A percentile compares a stretch with the other conserved stretches of the same genome.
Evolutionary conservation across 2,329 filamentous ascomycete species (phyloP).

Genomic region (Xylariaceae sp.): DNA sequence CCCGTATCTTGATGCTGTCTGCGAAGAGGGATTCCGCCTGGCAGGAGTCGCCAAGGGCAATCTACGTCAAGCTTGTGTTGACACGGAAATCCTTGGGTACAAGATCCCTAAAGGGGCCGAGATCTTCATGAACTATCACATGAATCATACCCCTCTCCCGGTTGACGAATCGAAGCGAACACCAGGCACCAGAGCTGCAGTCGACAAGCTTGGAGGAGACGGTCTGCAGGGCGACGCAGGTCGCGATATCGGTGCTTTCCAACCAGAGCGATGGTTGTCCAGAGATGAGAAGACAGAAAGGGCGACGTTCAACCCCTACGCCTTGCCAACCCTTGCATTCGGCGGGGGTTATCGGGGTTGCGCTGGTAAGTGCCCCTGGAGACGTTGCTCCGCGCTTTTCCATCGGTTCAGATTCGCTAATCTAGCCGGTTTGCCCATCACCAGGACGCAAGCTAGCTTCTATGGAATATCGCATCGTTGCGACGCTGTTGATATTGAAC

Average conservation of each 20-base stretch:
- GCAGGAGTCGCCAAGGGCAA: conserved; percentile 6
- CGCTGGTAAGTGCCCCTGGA: conserved; percentile 27
- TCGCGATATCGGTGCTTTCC: conserved; percentile 22
- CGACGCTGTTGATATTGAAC: conserved; percentile 8
- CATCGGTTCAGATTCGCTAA: neutral
- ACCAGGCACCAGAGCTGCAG: conserved; percentile 18
- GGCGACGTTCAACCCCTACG: conserved; percentile 25
- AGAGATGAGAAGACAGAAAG: conserved; percentile 15
- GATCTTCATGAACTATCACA: conserved; percentile 16
- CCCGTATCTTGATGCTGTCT: conserved; percentile 8
- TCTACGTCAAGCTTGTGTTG: conserved; percentile 7
- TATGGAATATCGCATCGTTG: conserved; percentile 11
- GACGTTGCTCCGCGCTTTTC: no score
- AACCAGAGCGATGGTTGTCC: conserved; percentile 32
- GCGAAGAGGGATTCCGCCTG: conserved; percentile 8
- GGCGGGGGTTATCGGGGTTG: conserved; percentile 29
- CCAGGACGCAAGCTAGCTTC: conserved; percentile 10
- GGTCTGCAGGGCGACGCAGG: conserved; percentile 15
- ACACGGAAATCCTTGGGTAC: conserved; percentile 9
- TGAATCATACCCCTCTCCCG: conserved; percentile 9
- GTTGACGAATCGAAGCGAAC: conserved; percentile 24
- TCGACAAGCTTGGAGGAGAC: conserved; percentile 16
- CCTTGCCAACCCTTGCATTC: conserved; percentile 28
- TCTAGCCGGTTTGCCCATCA: neutral
- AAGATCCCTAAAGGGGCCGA: conserved; percentile 11